phyloP scores from a whole-genome alignment of 2,329 filamentous ascomycete genomes.

The Fusarium udum region DNA sequence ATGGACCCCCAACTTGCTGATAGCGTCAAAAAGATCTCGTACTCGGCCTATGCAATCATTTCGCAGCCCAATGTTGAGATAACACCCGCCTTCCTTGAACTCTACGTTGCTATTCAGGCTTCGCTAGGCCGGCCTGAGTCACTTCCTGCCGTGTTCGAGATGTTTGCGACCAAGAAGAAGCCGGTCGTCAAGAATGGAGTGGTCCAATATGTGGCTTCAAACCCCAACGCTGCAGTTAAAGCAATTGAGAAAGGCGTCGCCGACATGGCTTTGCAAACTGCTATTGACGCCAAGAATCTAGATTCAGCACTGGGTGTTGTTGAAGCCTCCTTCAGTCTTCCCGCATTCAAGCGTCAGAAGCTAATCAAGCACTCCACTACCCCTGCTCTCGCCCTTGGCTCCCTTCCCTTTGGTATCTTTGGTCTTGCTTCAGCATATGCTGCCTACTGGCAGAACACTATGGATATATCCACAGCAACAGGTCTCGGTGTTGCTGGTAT shows the following conservation, averaged over 20 bases:
- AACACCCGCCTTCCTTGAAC: conserved; percentile 73
- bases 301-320: conserved; percentile 80
- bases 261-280: conserved; percentile 77
- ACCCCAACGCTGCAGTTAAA: conserved; percentile 73
- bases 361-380: conserved; percentile 70
- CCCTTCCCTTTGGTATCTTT: conserved; percentile 75
- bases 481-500: conserved; percentile 82
- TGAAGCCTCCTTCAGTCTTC: conserved; percentile 72
- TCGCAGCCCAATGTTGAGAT: conserved; percentile 82
- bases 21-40: conserved; percentile 62
- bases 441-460: conserved; percentile 66
- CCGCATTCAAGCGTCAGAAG: conserved; percentile 74
- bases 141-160: conserved; percentile 79
- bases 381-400: conserved; percentile 64
- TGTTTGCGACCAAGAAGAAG: conserved; percentile 85
- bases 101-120: conserved; percentile 81
- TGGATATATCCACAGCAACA: conserved; percentile 79
- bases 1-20: conserved; percentile 52
- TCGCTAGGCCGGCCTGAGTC: conserved; percentile 77
- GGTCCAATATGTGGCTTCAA: conserved; percentile 68
- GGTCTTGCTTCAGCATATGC: conserved; percentile 67
- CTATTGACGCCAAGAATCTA: conserved; percentile 82
- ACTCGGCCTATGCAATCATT: conserved; percentile 74
- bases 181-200: conserved; percentile 69
- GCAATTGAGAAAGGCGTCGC: conserved; percentile 78